Evolutionary conservation across 2,329 filamentous ascomycete genomes (phyloP).

Genomic region (Bretziella fagacearum): DNA sequence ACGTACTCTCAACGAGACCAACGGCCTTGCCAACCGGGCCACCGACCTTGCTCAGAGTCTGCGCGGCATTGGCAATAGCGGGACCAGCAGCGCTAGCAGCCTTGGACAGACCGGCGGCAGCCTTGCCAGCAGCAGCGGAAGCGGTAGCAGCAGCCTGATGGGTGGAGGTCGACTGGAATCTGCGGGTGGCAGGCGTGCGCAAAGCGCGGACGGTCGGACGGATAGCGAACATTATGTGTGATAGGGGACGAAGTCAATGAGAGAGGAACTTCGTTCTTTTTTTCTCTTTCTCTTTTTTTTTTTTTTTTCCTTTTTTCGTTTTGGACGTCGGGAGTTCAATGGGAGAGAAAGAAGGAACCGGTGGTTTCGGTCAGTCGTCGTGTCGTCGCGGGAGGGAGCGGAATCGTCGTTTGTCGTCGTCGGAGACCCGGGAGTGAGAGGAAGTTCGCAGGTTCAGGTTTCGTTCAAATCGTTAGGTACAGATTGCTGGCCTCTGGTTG

Average conservation of each 20-base stretch:
- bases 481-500: not conserved
- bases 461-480: not conserved
- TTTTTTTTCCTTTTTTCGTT: constrained; percentile 1
- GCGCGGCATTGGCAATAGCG: constrained; percentile 55
- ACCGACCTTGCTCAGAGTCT: constrained; percentile 59
- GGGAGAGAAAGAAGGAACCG: not conserved
- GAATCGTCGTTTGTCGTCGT: constrained; percentile 7
- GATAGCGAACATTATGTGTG: constrained; percentile 19
- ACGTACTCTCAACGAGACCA: constrained; percentile 72
- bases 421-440: not conserved
- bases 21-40: constrained; percentile 68
- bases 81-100: constrained; percentile 68
- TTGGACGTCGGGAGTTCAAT: not conserved
- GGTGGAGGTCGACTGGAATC: constrained; percentile 43
- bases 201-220: constrained; percentile 25
- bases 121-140: constrained; percentile 30
- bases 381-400: not conserved
- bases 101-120: constrained; percentile 64
- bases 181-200: constrained; percentile 33
- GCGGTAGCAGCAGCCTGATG: constrained; percentile 19
- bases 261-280: constrained; percentile 7
- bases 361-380: not conserved
- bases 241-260: not conserved
- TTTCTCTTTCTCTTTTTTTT: constrained; percentile 6
- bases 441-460: constrained; percentile 4